Evolutionary conservation across 192 early-diverging fungal species (phyloP).

Genomic region (Coemansia sp.): DNA sequence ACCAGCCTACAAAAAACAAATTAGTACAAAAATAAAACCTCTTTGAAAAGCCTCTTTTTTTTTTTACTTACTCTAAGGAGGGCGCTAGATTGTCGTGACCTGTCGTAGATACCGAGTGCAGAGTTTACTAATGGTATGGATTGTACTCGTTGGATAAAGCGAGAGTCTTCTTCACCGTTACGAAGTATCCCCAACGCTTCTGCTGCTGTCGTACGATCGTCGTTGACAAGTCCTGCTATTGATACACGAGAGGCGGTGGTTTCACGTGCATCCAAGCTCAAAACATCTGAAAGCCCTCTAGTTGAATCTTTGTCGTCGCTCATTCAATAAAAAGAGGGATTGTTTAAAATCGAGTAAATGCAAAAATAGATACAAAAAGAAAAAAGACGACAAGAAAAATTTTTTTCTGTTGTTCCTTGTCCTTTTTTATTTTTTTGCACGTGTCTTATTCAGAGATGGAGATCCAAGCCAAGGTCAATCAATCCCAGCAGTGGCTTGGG

Average conservation of each 20-base stretch:
- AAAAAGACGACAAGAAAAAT: background rate
- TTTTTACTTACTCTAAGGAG: slow-evolving; percentile 32
- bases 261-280: slow-evolving; percentile 26
- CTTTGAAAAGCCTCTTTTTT: slow-evolving; percentile 54
- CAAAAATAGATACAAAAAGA: background rate
- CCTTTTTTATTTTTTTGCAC: background rate
- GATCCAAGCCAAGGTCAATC: slow-evolving; percentile 15
- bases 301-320: background rate
- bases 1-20: slow-evolving; percentile 38
- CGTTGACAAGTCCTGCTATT: slow-evolving; percentile 28
- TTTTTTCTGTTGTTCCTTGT: background rate
- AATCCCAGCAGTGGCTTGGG: slow-evolving; percentile 8
- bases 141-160: slow-evolving; percentile 75
- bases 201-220: slow-evolving; percentile 28
- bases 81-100: slow-evolving; percentile 62
- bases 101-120: slow-evolving; percentile 72
- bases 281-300: background rate
- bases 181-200: slow-evolving; percentile 23
- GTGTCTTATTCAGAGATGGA: slow-evolving; percentile 11
- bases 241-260: slow-evolving; percentile 18
- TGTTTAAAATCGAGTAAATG: background rate
- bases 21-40: slow-evolving; percentile 9
- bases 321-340: slow-evolving; percentile 4
- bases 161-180: slow-evolving; percentile 6
- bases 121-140: slow-evolving; percentile 76